A percentile compares a stretch with the other conserved stretches of the same genome.
Evolutionary conservation across 352 stramenopile species (phyloP).

Genomic region (Phytopythium mirpurense): DNA sequence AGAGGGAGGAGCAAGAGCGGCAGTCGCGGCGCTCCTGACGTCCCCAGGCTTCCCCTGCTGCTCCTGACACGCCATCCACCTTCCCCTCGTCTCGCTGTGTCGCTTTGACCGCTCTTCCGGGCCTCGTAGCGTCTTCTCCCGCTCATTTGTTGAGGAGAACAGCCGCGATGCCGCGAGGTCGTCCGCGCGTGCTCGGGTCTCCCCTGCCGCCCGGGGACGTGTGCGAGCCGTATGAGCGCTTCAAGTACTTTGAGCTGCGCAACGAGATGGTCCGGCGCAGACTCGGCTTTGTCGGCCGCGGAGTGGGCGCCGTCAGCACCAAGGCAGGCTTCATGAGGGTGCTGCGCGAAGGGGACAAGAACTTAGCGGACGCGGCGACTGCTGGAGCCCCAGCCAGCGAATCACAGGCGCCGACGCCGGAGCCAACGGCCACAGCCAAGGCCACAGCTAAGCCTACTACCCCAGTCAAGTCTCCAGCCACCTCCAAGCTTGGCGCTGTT

Average conservation of each 20-base stretch:
- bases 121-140: not conserved
- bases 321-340: constrained; percentile 21
- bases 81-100: not conserved
- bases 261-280: constrained; percentile 24
- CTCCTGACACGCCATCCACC: not conserved
- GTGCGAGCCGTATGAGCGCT: constrained; percentile 37
- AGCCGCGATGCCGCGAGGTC: not conserved
- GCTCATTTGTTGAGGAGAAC: not conserved
- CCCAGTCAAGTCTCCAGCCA: not conserved
- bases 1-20: not conserved
- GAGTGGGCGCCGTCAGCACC: constrained; percentile 9
- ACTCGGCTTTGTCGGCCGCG: constrained; percentile 3
- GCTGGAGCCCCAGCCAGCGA: not conserved
- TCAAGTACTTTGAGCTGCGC: constrained; percentile 26
- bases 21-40: not conserved
- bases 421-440: not conserved
- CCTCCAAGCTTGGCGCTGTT: not conserved
- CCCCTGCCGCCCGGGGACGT: not conserved
- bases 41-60: not conserved
- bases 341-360: constrained; percentile 32
- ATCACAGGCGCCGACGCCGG: too few species aligned
- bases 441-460: too few species aligned
- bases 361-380: constrained; percentile 3
- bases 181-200: not conserved
- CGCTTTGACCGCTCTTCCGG: not conserved